Evolutionary conservation across 306 rosid species (phyloP).

Genomic region (Pachyrhizus erosus): DNA sequence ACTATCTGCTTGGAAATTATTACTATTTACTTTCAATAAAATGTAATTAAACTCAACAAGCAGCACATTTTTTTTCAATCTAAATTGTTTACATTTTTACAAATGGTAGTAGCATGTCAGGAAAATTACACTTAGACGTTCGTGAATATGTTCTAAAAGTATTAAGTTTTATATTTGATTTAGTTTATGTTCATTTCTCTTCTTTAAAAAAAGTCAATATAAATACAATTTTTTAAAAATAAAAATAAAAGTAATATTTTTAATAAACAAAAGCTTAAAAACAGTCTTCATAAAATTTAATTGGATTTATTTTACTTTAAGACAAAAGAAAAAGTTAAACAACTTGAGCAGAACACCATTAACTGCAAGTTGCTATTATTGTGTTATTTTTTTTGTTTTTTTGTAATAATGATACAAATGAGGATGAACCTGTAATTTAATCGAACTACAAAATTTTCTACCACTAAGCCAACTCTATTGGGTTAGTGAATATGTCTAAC

Average conservation of each 20-base stretch:
- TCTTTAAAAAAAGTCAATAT: too few relatives aligned
- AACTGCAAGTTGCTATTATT: too few relatives aligned
- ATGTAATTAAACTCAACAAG: not conserved
- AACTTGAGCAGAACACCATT: not conserved
- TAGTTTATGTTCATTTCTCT: not conserved
- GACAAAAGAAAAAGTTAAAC: too few relatives aligned
- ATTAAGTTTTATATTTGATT: not conserved
- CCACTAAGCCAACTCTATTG: too few relatives aligned
- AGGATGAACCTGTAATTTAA: too few relatives aligned
- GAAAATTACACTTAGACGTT: not conserved
- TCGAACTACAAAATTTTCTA: too few relatives aligned
- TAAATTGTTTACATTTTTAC: not conserved
- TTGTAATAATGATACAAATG: too few relatives aligned
- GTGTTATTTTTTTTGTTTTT: too few relatives aligned
- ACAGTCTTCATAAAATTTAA: not conserved
- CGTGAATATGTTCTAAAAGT: not conserved
- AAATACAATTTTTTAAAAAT: not conserved
- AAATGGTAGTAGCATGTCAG: too few relatives aligned
- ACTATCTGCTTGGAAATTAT: not conserved
- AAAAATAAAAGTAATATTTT: not conserved
- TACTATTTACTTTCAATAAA: not conserved
- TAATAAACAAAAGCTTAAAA: not conserved
- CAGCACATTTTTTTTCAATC: not conserved
- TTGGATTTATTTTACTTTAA: not conserved
- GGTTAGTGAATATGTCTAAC: too few relatives aligned